phyloP scores from a whole-genome alignment of 176 grass and related monocot genomes.

The Triticum timopheevii region DNA sequence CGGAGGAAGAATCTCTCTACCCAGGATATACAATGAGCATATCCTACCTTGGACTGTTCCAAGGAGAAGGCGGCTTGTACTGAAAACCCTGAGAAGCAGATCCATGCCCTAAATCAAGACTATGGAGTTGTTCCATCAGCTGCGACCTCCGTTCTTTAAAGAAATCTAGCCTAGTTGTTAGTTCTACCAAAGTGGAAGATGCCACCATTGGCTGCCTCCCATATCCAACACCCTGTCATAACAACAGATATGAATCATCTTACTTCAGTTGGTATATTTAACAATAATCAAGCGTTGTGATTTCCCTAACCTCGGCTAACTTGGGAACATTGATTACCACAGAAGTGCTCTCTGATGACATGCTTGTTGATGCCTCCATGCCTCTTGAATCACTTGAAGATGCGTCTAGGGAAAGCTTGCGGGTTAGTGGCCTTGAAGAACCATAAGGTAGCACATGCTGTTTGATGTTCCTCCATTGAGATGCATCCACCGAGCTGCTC shows the following conservation, averaged over 20 bases:
- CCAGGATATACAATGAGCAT: conserved; percentile 44
- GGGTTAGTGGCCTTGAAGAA: conserved; percentile 70
- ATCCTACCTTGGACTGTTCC: conserved; percentile 84
- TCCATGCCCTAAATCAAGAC: conserved; percentile 86
- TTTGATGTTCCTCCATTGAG: conserved; percentile 87
- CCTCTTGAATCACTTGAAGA: conserved; percentile 63
- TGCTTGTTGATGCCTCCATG: conserved; percentile 75
- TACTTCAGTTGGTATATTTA: background rate
- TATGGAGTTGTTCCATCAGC: conserved; percentile 97
- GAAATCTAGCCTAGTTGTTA: conserved; percentile 97
- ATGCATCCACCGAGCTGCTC: conserved; percentile 47
- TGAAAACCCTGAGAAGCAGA: conserved; percentile 61
- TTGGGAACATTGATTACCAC: conserved; percentile 57
- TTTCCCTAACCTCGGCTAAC: conserved; percentile 61
- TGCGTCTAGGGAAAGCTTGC: conserved; percentile 74
- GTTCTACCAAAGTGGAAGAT: conserved; percentile 91
- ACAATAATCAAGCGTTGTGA: background rate
- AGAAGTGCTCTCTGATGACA: conserved; percentile 54
- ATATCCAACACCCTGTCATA: conserved; percentile 61
- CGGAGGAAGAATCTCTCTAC: conserved; percentile 24
- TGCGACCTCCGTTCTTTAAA: conserved; percentile 96
- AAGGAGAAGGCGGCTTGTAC: conserved; percentile 73
- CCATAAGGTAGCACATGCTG: conserved; percentile 79
- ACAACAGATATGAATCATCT: conserved; percentile 10
- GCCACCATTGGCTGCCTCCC: conserved; percentile 72